Conservation (phyloP, 2,329 filamentous ascomycete genomes). For the Ascomycota sp. region DNA sequence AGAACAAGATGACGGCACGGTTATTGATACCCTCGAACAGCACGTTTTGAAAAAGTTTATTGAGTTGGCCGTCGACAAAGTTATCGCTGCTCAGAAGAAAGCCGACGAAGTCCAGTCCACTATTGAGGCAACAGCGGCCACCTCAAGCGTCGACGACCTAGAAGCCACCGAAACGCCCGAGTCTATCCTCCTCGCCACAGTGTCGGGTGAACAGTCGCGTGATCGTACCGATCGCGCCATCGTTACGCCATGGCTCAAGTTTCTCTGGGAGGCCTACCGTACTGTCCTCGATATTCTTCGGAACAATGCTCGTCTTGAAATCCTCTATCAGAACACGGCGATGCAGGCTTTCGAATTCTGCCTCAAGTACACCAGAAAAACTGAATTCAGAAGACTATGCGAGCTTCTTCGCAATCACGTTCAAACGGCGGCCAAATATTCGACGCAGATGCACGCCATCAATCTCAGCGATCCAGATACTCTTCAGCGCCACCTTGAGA, state of each 20-base stretch:
- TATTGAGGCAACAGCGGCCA: slow-evolving; percentile 46
- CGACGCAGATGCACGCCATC: slow-evolving; percentile 96
- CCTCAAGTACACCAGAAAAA: slow-evolving; percentile 94
- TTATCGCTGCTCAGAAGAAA: slow-evolving; percentile 86
- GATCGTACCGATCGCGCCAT: slow-evolving; percentile 96
- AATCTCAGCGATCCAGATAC: slow-evolving; percentile 96
- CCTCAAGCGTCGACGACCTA: slow-evolving; percentile 73
- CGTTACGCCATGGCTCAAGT: slow-evolving; percentile 97
- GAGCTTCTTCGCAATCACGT: slow-evolving; percentile 97
- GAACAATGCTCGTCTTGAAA: slow-evolving; percentile 94
- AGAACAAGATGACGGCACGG: too few species aligned
- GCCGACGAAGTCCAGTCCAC: slow-evolving; percentile 85
- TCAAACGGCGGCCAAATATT: slow-evolving; percentile 97
- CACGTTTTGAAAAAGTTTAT: slow-evolving; percentile 95
- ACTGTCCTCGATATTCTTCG: slow-evolving; percentile 96
- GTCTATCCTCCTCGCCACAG: slow-evolving; percentile 91
- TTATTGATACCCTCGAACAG: slow-evolving; percentile 18
- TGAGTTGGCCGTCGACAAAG: slow-evolving; percentile 87
- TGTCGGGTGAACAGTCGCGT: slow-evolving; percentile 91
- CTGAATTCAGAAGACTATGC: slow-evolving; percentile 94
- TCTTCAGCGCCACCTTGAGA: slow-evolving; percentile 90
- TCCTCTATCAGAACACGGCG: slow-evolving; percentile 95
- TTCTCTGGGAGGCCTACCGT: slow-evolving; percentile 97
- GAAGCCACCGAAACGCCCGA: slow-evolving; percentile 96
- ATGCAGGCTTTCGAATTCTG: slow-evolving; percentile 98